phyloP scores from a whole-genome alignment of 805 yeast genomes.

The Nakazawaea wyomingensis region DNA sequence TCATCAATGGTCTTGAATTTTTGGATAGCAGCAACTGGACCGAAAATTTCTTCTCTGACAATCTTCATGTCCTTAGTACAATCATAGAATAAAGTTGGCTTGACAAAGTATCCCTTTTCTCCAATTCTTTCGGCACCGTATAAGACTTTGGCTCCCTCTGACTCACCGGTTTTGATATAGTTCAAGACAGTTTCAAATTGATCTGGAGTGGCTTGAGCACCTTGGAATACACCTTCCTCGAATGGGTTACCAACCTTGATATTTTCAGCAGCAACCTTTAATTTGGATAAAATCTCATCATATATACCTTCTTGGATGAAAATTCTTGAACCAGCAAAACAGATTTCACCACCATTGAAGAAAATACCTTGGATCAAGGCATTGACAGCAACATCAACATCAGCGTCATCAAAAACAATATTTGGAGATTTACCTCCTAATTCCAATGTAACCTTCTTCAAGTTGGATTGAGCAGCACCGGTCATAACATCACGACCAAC shows the following conservation, averaged over 20 bases:
- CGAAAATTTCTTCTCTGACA: constrained; percentile 72
- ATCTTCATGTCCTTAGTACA: constrained; percentile 58
- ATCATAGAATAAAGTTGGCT: constrained; percentile 72
- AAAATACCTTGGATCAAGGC: constrained; percentile 64
- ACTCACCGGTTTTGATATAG: constrained; percentile 62
- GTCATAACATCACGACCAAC: constrained; percentile 69
- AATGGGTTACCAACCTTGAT: constrained; percentile 75
- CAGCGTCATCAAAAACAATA: constrained; percentile 66
- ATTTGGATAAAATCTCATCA: constrained; percentile 53
- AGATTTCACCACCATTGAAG: constrained; percentile 78
- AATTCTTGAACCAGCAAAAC: constrained; percentile 79
- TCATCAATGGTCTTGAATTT: constrained; percentile 67
- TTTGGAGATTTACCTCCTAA: constrained; percentile 83
- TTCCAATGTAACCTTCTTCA: constrained; percentile 77
- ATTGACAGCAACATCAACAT: constrained; percentile 43
- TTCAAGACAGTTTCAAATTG: constrained; percentile 67
- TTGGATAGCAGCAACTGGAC: constrained; percentile 70
- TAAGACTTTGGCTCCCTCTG: constrained; percentile 60
- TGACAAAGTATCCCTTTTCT: constrained; percentile 62
- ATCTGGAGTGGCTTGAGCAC: constrained; percentile 69
- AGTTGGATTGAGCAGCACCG: constrained; percentile 62
- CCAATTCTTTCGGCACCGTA: constrained; percentile 69
- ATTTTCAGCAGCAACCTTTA: constrained; percentile 52
- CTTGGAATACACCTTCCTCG: constrained; percentile 61
- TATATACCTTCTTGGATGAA: constrained; percentile 69